Evolutionary conservation across 2,329 filamentous ascomycete genomes (phyloP), one percentile per base, ranked within the genome.

Genomic region (Fusarium sp.): DNA sequence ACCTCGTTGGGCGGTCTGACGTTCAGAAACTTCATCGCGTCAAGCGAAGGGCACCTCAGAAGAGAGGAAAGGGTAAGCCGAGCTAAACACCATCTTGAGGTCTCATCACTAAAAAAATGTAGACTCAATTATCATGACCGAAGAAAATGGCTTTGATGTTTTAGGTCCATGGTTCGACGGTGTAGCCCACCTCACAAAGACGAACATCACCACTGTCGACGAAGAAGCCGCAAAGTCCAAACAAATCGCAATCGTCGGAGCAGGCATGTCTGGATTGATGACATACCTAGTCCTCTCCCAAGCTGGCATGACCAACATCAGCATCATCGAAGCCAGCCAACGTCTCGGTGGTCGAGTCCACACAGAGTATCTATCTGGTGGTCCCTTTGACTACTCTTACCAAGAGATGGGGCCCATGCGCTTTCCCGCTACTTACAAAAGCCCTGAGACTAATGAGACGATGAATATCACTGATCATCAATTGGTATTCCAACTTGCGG

Each of bases 391-490:
- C 40, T 64, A 64, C 10, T 64, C 61, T 3, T 64, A 64, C n/a
- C 61, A 64, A 6, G 61, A 64, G 1, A 64, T 64, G 61, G 61
- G 61, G 5, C 61, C 61, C 1, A 64, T 64, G 61, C 40, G 61
- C 1, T 64, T 64, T 4, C 61, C 61, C 4, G 27, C 51, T 0
- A 64, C 59, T 7, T 64, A 64, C 21, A 64, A 45, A 4, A 64
- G 32, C 2, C 59, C 51, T 1, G 59, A 64, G 0, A 64, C 59
- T 18, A 64, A 64, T 2, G 59, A 64, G 18, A 64, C 59, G 2
- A 64, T 64, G 51, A 64, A 64, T 4, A 64, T 64, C 5, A 64
- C 61, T 0, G 61, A 64, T 8, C 61, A 64, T 25, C 51, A 64
- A 1, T 0, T 64, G 0, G 61, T 64, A 0, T 64, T 64, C 1